Evolutionary conservation across 2,329 filamentous ascomycete species (phyloP), one percentile per base, ranked within the genome.

Genomic region (Colletotrichum sp.): DNA sequence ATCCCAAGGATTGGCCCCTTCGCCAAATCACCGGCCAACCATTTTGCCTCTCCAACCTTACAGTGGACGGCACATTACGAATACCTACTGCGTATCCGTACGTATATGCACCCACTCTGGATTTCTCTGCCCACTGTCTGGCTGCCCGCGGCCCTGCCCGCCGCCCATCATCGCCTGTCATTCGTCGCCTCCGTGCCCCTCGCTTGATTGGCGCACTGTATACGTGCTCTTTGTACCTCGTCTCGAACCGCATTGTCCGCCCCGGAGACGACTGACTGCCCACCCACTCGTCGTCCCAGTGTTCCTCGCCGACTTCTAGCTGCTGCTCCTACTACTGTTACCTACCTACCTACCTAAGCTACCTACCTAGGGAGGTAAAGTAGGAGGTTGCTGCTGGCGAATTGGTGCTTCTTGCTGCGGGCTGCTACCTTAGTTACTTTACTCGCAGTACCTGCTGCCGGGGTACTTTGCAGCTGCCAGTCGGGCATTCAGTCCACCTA

Each of bases 221-320:
- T 72, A 72, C 72, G 13, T 34, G 1, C 2, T n/a, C 2, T 26
- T 26, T 36, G 72, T 75, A 75, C 52, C 63, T 57, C 70, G 24
- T 44, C 55, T 44, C 63, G 39, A 68, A 68, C 69, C 72, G 63
- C 72, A 72, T 72, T 72, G 72, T 64, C 72, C 72, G 55, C 72
- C 72, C 69, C 69, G 69, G 69, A 69, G 69, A 68, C 72, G 15
- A 75, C 69, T 63, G 15, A 75, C 69, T 63, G 63, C 30, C 60
- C 72, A 75, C 72, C 63, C 69, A 64, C 69, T 72, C 60, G 26
- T 63, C 55, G 26, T 63, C 57, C 9, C 28, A 39, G 63, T 34
- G 18, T 15, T 52, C 30, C 28, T 34, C 32, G 66, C 32, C 28
- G 32, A 60, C 49, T 16, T 69, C 66, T 28, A 26, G 49, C 52